These are phyloP conservation scores for Ogataea paradorogensis DNA, from an alignment of 805 yeast species.

Conservation along the genomic window DNA sequence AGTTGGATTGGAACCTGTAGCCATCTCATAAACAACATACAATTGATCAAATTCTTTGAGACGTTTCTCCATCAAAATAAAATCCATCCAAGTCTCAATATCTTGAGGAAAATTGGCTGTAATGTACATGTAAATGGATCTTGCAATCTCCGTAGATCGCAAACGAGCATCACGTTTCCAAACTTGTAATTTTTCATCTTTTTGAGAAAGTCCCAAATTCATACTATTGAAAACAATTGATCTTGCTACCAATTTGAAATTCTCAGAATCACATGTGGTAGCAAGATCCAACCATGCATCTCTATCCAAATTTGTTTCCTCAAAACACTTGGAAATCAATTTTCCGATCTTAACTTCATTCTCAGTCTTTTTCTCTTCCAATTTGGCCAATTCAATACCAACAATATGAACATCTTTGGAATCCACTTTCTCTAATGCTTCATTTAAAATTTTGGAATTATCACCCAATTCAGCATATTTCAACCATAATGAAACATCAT, in stretches of 20 bases:
- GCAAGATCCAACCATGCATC: slow-evolving; percentile 60
- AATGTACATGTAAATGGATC: slow-evolving; percentile 46
- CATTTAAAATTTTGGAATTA: slow-evolving; percentile 53
- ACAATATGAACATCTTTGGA: slow-evolving; percentile 47
- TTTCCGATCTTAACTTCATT: slow-evolving; percentile 45
- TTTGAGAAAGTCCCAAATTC: slow-evolving; percentile 26
- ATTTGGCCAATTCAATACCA: slow-evolving; percentile 68
- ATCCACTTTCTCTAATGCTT: slow-evolving; percentile 55
- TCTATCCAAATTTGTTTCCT: slow-evolving; percentile 38
- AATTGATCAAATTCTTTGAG: slow-evolving; percentile 31
- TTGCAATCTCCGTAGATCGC: slow-evolving; percentile 36
- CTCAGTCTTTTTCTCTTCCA: slow-evolving; percentile 55
- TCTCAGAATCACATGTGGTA: slow-evolving; percentile 46
- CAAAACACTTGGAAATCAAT: slow-evolving; percentile 47
- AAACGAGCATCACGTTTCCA: slow-evolving; percentile 39
- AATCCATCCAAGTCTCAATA: slow-evolving; percentile 46
- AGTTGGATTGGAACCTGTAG: slow-evolving; percentile 49
- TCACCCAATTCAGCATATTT: slow-evolving; percentile 49
- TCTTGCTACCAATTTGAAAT: slow-evolving; percentile 44
- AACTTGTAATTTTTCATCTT: slow-evolving; percentile 22
- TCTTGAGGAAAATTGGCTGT: slow-evolving; percentile 47
- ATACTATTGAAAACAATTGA: slow-evolving; percentile 50
- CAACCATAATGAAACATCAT: slow-evolving; percentile 64
- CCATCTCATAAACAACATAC: slow-evolving; percentile 48
- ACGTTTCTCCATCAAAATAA: slow-evolving; percentile 37